Evolutionary conservation across 306 rosid species (phyloP), one percentile per base, ranked within the genome.

Genomic region (Nissolia schottii): DNA sequence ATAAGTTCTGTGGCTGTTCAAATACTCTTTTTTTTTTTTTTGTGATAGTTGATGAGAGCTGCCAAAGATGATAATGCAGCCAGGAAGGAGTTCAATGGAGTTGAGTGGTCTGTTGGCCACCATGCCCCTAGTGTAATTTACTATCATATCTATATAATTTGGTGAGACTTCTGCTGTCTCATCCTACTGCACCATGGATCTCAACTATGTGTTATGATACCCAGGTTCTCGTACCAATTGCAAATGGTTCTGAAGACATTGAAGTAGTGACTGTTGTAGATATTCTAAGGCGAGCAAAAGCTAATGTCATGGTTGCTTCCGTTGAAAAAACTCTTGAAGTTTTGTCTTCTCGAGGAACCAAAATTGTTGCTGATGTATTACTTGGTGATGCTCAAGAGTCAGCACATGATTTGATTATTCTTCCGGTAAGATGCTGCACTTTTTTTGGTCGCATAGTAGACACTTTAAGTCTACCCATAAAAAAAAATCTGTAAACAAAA

Each of bases 171-270:
- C n/a, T 19, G 61, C 23, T 73, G 58, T 32, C 55, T 24, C 25
- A 41, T 66, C 77, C 54, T 37, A 67, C 73, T 72, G 73, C 78
- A 45, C 15, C 24, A 12, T 37, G 50, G 58, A 41, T 65, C 68
- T 75, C 19, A 70, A 34, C 64, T 67, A 57, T 13, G 7, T 40
- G 48, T 70, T 45, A 54, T 73, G 70, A 31, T 51, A 35, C 13
- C 4, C 87, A 94, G 98, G 91, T 94, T 75, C 92, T 94, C 51
- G 66, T 94, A 59, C 98, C 98, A 79, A 77, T 91, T 75, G 97
- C 96, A 66, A 85, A 91, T 74, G 97, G 97, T 54, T 91, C 90
- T 22, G 97, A 94, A 86, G 97, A 59, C 49, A 91, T 91, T 85
- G 98, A 94, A 83, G 82, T 82, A 43, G 98, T 86, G 77, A 83